Evolutionary conservation across 805 yeast genomes (phyloP).

Genomic region (Nakazawaea pomicola): DNA sequence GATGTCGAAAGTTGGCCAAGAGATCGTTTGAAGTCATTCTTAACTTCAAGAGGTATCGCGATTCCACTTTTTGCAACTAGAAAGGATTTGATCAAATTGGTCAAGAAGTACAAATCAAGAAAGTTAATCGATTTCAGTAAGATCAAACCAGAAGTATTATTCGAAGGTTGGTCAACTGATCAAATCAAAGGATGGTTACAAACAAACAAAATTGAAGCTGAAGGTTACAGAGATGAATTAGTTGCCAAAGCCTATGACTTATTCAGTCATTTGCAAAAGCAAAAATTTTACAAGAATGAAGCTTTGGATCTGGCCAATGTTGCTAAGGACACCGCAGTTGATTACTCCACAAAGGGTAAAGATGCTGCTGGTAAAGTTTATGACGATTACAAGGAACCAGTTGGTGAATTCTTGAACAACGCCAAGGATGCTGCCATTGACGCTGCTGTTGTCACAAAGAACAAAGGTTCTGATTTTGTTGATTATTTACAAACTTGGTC

Average conservation of each 20-base stretch:
- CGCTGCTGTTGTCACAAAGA: constrained; percentile 15
- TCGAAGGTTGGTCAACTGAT: constrained; percentile 34
- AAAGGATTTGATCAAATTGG: constrained; percentile 33
- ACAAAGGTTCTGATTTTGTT: constrained; percentile 13
- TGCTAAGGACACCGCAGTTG: constrained; percentile 19
- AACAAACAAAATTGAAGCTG: constrained; percentile 23
- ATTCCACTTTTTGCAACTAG: constrained; percentile 35
- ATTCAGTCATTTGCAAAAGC: constrained; percentile 11
- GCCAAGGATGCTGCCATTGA: constrained; percentile 15
- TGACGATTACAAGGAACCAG: constrained; percentile 10
- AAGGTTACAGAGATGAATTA: constrained; percentile 24
- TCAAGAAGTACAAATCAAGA: constrained; percentile 30
- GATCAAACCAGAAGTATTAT: constrained; percentile 21
- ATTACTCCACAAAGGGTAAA: constrained; percentile 19
- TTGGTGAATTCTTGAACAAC: constrained; percentile 13
- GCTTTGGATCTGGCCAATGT: constrained; percentile 11
- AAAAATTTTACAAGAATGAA: constrained; percentile 10
- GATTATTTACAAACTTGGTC: constrained; percentile 34
- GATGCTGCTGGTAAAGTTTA: constrained; percentile 18
- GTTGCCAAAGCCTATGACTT: constrained; percentile 18
- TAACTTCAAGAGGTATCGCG: constrained; percentile 35
- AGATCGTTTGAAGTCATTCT: constrained; percentile 35
- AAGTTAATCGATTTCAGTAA: constrained; percentile 21
- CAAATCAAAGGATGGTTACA: constrained; percentile 35
- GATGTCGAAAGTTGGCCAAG: constrained; percentile 44